A percentile compares a stretch with the other conserved stretches of the same genome.
phyloP scores from a whole-genome alignment of 2,329 filamentous ascomycete species.

The Claviceps monticola region DNA sequence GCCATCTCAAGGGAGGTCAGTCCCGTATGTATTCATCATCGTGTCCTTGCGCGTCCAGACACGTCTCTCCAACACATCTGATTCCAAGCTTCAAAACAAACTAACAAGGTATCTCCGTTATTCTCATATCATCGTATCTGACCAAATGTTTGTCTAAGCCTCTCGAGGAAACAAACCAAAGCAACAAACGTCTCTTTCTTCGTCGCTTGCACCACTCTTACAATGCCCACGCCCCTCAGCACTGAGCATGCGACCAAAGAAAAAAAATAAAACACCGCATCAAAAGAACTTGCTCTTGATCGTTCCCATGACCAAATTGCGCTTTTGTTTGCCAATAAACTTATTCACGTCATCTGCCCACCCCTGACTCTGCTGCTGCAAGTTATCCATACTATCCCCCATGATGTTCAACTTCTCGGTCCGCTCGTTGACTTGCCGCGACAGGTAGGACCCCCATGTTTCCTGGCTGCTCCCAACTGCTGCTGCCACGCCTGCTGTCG shows the following conservation, averaged over 20 bases:
- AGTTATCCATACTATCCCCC: conserved; percentile 69
- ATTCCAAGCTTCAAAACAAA: too few species aligned
- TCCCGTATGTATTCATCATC: too few species aligned
- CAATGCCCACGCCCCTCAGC: too few species aligned
- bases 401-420: conserved; percentile 77
- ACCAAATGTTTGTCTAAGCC: too few species aligned
- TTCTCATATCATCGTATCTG: too few species aligned
- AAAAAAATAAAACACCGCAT: not conserved
- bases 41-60: too few species aligned
- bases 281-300: conserved; percentile 45
- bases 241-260: not conserved
- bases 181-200: too few species aligned
- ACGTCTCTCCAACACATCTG: too few species aligned
- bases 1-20: too few species aligned
- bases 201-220: too few species aligned
- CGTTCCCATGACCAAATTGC: conserved; percentile 61
- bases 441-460: conserved; percentile 66
- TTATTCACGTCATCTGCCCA: conserved; percentile 86
- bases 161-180: too few species aligned
- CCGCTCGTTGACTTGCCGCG: conserved; percentile 74
- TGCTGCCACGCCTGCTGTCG: conserved; percentile 25
- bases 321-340: conserved; percentile 77
- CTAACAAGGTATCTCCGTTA: too few species aligned
- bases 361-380: conserved; percentile 66
- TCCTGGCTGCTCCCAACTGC: conserved; percentile 30